Evolutionary conservation across 2,329 filamentous ascomycete genomes (phyloP), one percentile per base, ranked within the genome.

Genomic region (Fusarium illudens): DNA sequence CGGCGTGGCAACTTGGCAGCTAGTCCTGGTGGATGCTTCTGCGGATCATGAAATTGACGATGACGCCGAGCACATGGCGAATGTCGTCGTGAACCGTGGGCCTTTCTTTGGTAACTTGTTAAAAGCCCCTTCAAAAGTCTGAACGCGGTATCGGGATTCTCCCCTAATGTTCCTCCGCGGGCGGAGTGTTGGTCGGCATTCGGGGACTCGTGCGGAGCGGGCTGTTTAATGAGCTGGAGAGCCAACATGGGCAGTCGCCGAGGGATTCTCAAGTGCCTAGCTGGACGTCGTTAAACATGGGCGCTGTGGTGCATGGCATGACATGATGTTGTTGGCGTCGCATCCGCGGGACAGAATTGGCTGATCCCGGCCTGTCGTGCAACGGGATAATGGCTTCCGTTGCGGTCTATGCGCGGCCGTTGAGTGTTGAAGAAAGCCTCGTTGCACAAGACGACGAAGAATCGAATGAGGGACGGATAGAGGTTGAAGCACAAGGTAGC

Each of bases 141-240:
- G 30, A 44, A 64, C 64, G 58, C 50, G 34, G 63, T 61, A 64
- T 68, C 60, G 53, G n/a, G 65, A 39, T 53, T 57, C 27, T 49
- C 44, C 17, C 10, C 27, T 50, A 8, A 11, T 29, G 13, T 32
- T 29, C 11, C 15, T 33, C 29, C n/a, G 32, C 7, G 12, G 34
- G 42, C 30, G 32, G 25, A 15, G 20, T 19, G 30, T 27, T 27
- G 32, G 48, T 51, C 50, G 48, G 34, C 32, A 32, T 34, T 33
- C 19, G 55, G 30, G 53, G 17, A 50, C 29, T 30, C 13, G 17
- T 32, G 19, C 44, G 54, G 57, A 58, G 53, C 50, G 58, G 29
- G 53, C 57, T 61, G 60, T 64, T 59, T 58, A 59, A 64, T 68
- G 63, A 67, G 63, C 39, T 68, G 60, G 62, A 53, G 17, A 53